A percentile compares a stretch with the other conserved stretches of the same genome.
phyloP scores from a whole-genome alignment of 1,284 basidiomycete genomes.

The Fomitopsis schrenkii region DNA sequence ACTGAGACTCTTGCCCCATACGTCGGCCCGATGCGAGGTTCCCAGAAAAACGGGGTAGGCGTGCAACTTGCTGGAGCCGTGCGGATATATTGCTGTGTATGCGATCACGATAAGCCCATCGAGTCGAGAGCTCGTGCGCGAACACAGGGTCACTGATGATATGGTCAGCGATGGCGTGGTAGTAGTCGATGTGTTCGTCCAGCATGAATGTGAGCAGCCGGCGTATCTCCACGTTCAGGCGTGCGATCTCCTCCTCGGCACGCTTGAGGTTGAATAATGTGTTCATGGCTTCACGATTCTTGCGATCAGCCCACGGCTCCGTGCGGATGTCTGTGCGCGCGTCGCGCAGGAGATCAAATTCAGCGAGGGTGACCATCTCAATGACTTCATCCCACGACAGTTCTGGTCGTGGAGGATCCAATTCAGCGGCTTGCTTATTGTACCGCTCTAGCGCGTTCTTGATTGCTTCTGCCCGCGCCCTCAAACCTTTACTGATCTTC shows the following conservation, averaged over 20 bases:
- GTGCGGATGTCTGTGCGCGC: constrained; percentile 3
- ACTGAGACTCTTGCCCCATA: too few species aligned
- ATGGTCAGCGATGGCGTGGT: too few species aligned
- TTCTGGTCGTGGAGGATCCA: constrained; percentile 1
- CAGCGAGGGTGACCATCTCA: constrained; percentile 5
- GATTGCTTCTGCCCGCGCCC: constrained; percentile 4
- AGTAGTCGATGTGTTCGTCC: constrained; percentile 1
- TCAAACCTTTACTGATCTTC: constrained; percentile 9
- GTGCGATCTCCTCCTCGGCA: constrained; percentile 7
- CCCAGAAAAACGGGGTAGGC: too few species aligned
- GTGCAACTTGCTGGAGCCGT: too few species aligned
- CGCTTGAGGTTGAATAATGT: constrained; percentile 8
- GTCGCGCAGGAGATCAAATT: constrained; percentile 11
- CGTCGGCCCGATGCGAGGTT: too few species aligned
- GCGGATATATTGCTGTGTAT: too few species aligned
- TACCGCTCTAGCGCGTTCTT: constrained; percentile 3
- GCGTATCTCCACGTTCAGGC: constrained; percentile 7
- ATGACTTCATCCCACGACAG: constrained; percentile 1
- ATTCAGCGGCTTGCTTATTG: background rate
- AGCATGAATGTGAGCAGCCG: constrained; percentile 4
- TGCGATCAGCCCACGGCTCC: constrained; percentile 4
- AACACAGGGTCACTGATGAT: too few species aligned
- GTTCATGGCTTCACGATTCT: constrained; percentile 4
- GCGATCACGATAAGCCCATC: too few species aligned
- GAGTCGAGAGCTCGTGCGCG: too few species aligned